Percentiles rank a stretch among this genome's conserved stretches.
Evolutionary conservation across 129 eudicot genomes (phyloP).

Genomic region (Arctium lappa): DNA sequence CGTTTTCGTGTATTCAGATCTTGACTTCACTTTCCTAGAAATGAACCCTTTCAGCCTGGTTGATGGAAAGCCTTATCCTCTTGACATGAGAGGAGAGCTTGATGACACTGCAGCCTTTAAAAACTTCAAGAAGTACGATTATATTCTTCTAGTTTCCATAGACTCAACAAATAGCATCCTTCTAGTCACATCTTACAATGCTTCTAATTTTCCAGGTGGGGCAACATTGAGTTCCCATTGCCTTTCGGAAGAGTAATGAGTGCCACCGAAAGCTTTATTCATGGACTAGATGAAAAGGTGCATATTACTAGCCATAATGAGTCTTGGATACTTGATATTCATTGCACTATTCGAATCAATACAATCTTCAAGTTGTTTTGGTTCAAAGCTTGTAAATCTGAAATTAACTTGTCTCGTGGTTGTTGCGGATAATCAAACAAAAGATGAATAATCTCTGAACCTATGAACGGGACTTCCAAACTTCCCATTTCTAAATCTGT

Average conservation of each 20-base stretch:
- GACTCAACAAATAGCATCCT: not conserved
- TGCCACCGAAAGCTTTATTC: constrained; percentile 90
- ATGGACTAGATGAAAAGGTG: constrained; percentile 98
- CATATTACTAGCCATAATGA: not conserved
- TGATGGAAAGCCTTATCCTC: constrained; percentile 95
- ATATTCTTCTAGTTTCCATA: not conserved
- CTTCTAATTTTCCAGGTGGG: constrained; percentile 64
- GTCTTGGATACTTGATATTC: not conserved
- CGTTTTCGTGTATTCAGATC: constrained; percentile 40
- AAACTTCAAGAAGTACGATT: constrained; percentile 84
- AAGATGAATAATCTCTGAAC: not conserved
- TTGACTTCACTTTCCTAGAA: constrained; percentile 98
- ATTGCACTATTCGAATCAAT: not conserved
- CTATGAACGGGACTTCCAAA: too few relatives aligned
- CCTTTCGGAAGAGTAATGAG: constrained; percentile 99
- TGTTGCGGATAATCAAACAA: not conserved
- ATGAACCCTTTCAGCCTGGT: constrained; percentile 97
- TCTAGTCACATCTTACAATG: constrained; percentile 15
- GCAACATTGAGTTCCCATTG: constrained; percentile 90
- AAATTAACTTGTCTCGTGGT: not conserved
- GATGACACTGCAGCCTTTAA: constrained; percentile 98
- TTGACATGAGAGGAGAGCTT: constrained; percentile 99
- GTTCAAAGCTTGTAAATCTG: not conserved
- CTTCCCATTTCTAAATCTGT: too few relatives aligned
- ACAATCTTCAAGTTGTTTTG: not conserved